phyloP scores from a whole-genome alignment of 257 asterid genomes.

The Penstemon newberryi region DNA sequence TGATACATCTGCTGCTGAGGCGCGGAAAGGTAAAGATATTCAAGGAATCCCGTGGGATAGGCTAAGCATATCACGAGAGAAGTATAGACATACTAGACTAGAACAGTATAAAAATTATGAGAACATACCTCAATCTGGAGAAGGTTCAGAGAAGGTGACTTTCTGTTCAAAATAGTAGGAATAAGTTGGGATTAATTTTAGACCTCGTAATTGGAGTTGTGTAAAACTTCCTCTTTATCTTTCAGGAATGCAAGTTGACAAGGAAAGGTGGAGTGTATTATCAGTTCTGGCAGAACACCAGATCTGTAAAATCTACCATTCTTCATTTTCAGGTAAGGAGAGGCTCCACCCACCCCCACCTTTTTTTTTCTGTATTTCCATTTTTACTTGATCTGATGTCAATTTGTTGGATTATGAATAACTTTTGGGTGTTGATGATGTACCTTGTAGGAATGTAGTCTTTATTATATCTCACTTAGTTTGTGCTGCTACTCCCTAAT shows the following conservation, averaged over 20 bases:
- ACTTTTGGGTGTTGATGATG: not conserved
- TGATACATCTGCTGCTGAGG: slow-evolving; percentile 53
- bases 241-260: slow-evolving; percentile 50
- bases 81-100: slow-evolving; percentile 55
- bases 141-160: slow-evolving; percentile 44
- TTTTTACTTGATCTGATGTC: not conserved
- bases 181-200: not conserved
- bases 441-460: not conserved
- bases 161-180: slow-evolving; percentile 11
- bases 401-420: slow-evolving; percentile 7
- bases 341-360: not conserved
- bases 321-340: slow-evolving; percentile 54
- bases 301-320: slow-evolving; percentile 57
- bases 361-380: not conserved
- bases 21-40: slow-evolving; percentile 51
- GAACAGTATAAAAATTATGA: slow-evolving; percentile 56
- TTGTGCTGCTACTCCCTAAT: not conserved
- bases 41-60: slow-evolving; percentile 65
- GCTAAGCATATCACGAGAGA: slow-evolving; percentile 49
- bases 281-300: slow-evolving; percentile 59
- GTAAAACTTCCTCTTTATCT: not conserved
- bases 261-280: slow-evolving; percentile 52
- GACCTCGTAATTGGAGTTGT: not conserved
- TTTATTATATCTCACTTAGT: not conserved
- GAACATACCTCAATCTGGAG: slow-evolving; percentile 56